These are phyloP conservation scores for Starmerella ratchasimensis DNA, from an alignment of 805 yeast genomes.

Conservation along the genomic window DNA sequence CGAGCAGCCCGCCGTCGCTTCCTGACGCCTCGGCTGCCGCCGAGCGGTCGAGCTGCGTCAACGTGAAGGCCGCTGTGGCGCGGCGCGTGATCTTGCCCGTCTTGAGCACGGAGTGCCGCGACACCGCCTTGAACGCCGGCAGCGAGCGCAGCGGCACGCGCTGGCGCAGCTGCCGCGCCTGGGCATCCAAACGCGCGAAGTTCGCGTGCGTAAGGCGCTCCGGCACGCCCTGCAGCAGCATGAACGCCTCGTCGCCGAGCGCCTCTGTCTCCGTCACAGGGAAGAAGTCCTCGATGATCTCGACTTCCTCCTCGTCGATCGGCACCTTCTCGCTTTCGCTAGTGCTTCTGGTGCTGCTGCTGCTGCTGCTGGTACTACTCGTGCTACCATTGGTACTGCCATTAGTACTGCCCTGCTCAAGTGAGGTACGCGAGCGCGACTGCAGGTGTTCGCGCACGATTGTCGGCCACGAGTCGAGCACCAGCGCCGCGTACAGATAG, in stretches of 20 bases:
- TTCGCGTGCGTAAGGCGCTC: constrained; percentile 12
- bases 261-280: constrained; percentile 21
- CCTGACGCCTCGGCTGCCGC: not conserved
- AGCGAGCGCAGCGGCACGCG: constrained; percentile 16
- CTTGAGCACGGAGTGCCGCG: constrained; percentile 27
- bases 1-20: not conserved
- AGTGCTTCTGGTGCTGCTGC: too few species aligned
- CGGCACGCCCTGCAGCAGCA: constrained; percentile 26
- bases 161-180: constrained; percentile 14
- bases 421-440: too few species aligned
- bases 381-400: too few species aligned
- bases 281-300: too few species aligned
- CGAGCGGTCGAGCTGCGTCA: constrained; percentile 11
- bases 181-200: constrained; percentile 15
- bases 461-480: too few species aligned
- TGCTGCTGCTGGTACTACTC: too few species aligned
- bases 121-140: constrained; percentile 20
- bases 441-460: too few species aligned
- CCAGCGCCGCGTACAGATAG: constrained; percentile 44
- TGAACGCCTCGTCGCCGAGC: constrained; percentile 33
- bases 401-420: too few species aligned
- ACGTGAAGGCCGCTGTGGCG: constrained; percentile 10
- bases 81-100: constrained; percentile 18
- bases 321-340: too few species aligned
- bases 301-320: not conserved